Conservation (phyloP, 2,329 filamentous ascomycete genomes). For the Xylariaceae sp. region DNA sequence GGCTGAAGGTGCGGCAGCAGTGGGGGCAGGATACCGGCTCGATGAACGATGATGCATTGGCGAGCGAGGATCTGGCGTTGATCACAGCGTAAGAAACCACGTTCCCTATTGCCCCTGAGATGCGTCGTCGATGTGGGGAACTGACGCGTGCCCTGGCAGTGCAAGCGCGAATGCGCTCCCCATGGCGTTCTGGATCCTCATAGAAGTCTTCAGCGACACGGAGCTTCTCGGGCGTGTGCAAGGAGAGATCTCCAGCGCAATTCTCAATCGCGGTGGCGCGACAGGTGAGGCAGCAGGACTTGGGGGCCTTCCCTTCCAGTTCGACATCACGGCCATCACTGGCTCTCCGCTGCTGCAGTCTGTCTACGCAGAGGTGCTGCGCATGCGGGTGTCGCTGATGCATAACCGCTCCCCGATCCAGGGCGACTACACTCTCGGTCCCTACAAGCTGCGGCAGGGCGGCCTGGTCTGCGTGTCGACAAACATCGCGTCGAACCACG, state of each 20-base stretch:
- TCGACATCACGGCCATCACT: constrained; percentile 2
- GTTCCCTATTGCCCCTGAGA: not conserved
- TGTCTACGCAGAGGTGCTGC: constrained; percentile 17
- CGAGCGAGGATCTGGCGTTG: constrained; percentile 14
- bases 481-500: constrained; percentile 4
- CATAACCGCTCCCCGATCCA: constrained; percentile 12
- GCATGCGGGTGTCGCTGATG: constrained; percentile 13
- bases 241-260: constrained; percentile 5
- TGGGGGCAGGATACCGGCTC: constrained; percentile 11
- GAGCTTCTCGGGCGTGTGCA: constrained; percentile 6
- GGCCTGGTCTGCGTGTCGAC: constrained; percentile 7
- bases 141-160: constrained; percentile 1
- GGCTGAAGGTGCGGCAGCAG: constrained; percentile 10
- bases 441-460: constrained; percentile 10
- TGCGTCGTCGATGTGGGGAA: not conserved
- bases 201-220: constrained; percentile 14
- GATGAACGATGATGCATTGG: constrained; percentile 10
- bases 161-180: constrained; percentile 10
- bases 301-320: constrained; percentile 9
- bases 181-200: constrained; percentile 15
- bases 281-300: too few species aligned
- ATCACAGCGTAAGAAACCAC: constrained; percentile 15
- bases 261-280: not conserved
- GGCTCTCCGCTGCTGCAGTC: constrained; percentile 15
- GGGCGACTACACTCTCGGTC: constrained; percentile 5